Evolutionary conservation across 2,329 filamentous ascomycete species (phyloP), one percentile per base, ranked within the genome.

Genomic region (Cytospora piceicola): DNA sequence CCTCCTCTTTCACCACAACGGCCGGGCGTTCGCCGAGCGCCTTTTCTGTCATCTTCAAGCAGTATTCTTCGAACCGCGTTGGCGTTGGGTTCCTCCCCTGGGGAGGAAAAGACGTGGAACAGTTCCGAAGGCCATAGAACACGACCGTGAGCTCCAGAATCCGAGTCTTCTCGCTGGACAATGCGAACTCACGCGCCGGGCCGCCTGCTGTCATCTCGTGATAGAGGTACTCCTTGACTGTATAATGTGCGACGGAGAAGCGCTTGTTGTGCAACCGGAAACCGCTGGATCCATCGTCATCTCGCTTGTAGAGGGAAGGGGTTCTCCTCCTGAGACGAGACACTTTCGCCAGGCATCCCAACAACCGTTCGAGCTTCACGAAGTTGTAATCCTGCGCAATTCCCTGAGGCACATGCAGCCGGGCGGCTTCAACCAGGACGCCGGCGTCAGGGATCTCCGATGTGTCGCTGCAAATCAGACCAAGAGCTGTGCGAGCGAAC

Each of bases 181-280:
- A 2, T 0, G 63, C 63, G 2, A 65, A 65, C 0, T 61, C 36
- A 5, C 36, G 55, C 4, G 42, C 58, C 0, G 4, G 2, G 0
- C 42, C 42, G 12, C 27, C 0, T 1, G 39, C 36, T 11, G 63
- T 60, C 4, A 1, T 9, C 5, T 51, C 8, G 30, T 30, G 46
- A 12, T 61, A 65, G 3, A 65, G 58, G 20, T 57, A 65, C 30
- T 65, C 63, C 53, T 61, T 65, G 53, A 65, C 63, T 0, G 63
- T 65, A 53, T 65, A 65, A 34, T 65, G 63, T 5, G 63, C 63
- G 29, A 65, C 58, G 0, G 39, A 61, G 20, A 65, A 59, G 0
- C 51, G 36, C 24, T 9, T 29, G 4, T n/a, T 42, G 39, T 20
- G 39, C 39, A 42, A 42, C 3, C 39, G 4, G 20, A 15, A 17